Base-by-base conservation (phyloP, 2,329 filamentous ascomycete species). In the Fusarium chlamydosporum region DNA sequence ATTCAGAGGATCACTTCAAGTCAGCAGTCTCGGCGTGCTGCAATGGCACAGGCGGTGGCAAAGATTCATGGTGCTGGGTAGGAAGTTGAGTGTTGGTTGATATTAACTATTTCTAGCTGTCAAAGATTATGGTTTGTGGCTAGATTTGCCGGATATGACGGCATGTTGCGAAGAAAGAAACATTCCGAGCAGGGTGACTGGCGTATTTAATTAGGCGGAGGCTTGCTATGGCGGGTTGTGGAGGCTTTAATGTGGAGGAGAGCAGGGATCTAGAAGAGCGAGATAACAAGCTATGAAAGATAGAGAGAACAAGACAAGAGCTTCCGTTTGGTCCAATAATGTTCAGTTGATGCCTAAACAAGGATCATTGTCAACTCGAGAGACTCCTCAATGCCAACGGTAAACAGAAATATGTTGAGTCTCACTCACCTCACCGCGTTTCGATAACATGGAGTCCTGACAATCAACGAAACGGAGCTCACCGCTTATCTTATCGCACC, bases 401-500 rank as follows among this genome's bases (percentile, higher is more conserved):
- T 11, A 20, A 35, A 31, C 31, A 47, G 6, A 52, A 41, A 37
- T 27, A 55, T 56, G 41, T 62, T 62, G 41, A 62, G 47, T 62
- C 64, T 67, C 65, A 23, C 64, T 67, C 65, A 23, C 23, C 23
- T 23, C 23, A 68, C 63, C 63, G 63, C 63, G 63, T 67, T 67
- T 67, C 62, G 46, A 61, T 65, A 43, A 20, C 33, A 40, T n/a
- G n/a, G n/a, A n/a, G 23, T 23, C 23, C 23, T 4, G 20, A 27
- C 53, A 56, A 48, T 50, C 35, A 20, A 50, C 37, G 64, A 58
- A 72, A 72, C 72, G 54, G 70, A 75, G 72, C 71, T 75, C 52
- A 55, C 72, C 72, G 72, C 52, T 75, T 75, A 75, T 76, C 74
- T 76, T 75, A 76, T 75, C 73, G 64, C 48, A 57, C 67, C 52